phyloP scores from a whole-genome alignment of 768 basidiomycete genomes.

The Trametes coccinea region DNA sequence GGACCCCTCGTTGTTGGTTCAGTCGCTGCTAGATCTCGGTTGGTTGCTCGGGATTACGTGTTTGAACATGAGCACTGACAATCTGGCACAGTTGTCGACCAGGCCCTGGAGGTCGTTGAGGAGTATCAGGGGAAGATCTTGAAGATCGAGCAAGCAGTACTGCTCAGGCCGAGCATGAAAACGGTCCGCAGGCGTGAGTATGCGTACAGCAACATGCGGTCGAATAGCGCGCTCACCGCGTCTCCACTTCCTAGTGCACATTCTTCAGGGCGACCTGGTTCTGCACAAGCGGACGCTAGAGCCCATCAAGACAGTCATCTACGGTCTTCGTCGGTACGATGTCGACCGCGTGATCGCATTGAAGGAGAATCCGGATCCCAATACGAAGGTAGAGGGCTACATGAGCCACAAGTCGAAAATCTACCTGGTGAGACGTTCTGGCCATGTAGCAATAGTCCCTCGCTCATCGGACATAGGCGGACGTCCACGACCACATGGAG shows the following conservation, averaged over 20 bases:
- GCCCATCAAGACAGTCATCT: constrained; percentile 68
- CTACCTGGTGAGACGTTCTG: constrained; percentile 49
- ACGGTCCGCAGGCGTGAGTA: constrained; percentile 58
- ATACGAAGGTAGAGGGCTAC: constrained; percentile 51
- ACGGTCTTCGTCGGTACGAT: constrained; percentile 69
- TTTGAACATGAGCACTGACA: constrained; percentile 19
- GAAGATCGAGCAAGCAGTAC: constrained; percentile 58
- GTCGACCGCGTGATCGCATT: constrained; percentile 65
- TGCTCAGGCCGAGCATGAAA: constrained; percentile 60
- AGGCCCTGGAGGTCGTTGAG: constrained; percentile 66
- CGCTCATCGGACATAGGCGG: constrained; percentile 46
- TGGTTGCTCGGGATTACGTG: constrained; percentile 3
- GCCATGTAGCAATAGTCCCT: not conserved
- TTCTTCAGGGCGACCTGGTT: constrained; percentile 72
- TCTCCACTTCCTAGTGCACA: constrained; percentile 54
- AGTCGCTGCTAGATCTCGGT: constrained; percentile 64
- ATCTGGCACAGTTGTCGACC: constrained; percentile 58
- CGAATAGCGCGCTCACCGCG: not conserved
- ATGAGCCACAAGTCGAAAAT: constrained; percentile 72
- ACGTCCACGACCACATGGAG: constrained; percentile 77
- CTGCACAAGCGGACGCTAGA: constrained; percentile 73
- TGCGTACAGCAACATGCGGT: too few relatives aligned
- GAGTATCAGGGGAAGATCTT: constrained; percentile 64
- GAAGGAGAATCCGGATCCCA: constrained; percentile 36
- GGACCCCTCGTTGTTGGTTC: constrained; percentile 68